These are phyloP conservation scores for Annulohypoxylon maeteangense DNA, from an alignment of 495 filamentous ascomycete species.

Conservation along the genomic window DNA sequence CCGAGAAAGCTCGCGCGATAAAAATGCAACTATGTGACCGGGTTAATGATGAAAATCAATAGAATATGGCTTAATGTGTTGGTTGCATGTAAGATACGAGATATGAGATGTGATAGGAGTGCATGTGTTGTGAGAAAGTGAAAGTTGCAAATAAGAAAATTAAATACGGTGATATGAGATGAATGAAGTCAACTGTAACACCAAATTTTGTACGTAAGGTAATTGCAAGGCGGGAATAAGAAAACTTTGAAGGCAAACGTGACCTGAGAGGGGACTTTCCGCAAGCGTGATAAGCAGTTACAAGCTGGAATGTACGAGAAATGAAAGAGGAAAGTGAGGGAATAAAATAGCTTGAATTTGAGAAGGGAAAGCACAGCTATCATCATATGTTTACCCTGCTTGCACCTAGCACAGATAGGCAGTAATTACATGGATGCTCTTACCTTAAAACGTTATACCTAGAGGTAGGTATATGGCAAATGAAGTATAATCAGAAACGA, in stretches of 20 bases:
- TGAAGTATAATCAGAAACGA: neutral
- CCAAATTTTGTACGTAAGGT: neutral
- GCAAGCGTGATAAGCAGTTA: conserved; percentile 12
- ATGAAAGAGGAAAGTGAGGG: conserved; percentile 17
- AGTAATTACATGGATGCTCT: conserved; percentile 1
- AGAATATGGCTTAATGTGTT: neutral
- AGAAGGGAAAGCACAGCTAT: conserved; percentile 14
- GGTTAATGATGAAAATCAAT: neutral
- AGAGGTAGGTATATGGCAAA: neutral
- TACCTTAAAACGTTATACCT: neutral
- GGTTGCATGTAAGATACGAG: neutral
- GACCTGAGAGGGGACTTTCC: neutral
- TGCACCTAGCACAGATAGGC: neutral
- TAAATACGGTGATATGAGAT: neutral
- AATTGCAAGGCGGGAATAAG: neutral
- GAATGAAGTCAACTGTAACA: neutral
- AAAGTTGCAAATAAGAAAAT: neutral
- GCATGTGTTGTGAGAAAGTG: neutral
- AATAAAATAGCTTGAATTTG: conserved; percentile 26
- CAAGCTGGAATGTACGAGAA: neutral
- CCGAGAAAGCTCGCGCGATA: neutral
- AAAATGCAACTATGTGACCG: neutral
- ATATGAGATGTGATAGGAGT: neutral
- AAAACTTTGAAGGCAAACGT: conserved; percentile 1
- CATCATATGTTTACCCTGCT: neutral